Conservation (phyloP, 768 basidiomycete species). For the Rhizopogon vulgaris region DNA sequence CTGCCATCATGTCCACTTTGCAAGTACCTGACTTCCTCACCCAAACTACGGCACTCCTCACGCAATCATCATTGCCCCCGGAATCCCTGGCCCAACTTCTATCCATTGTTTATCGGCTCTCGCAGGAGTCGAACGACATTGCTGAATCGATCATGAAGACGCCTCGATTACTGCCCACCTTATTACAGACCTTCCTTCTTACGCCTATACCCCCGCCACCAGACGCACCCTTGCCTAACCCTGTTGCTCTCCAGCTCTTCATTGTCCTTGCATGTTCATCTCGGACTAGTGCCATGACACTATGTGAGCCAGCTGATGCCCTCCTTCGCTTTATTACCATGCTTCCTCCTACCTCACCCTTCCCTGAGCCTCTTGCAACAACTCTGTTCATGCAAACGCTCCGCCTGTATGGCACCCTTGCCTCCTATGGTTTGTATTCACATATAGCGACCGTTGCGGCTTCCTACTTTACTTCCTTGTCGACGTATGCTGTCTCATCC, state of each 20-base stretch:
- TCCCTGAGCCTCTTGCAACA: slow-evolving; percentile 30
- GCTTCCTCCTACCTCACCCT: slow-evolving; percentile 41
- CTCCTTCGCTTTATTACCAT: slow-evolving; percentile 67
- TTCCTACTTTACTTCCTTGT: slow-evolving; percentile 48
- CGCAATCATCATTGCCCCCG: slow-evolving; percentile 36
- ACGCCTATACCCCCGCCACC: slow-evolving; percentile 40
- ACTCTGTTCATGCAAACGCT: slow-evolving; percentile 53
- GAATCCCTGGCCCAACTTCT: slow-evolving; percentile 54
- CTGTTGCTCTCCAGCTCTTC: slow-evolving; percentile 50
- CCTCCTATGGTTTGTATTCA: slow-evolving; percentile 73
- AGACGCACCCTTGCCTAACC: slow-evolving; percentile 30
- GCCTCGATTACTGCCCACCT: slow-evolving; percentile 42
- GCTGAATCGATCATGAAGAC: slow-evolving; percentile 49
- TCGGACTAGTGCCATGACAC: slow-evolving; percentile 53
- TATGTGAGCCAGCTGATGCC: slow-evolving; percentile 54
- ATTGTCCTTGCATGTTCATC: slow-evolving; percentile 55
- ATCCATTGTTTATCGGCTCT: slow-evolving; percentile 53
- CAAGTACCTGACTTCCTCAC: slow-evolving; percentile 42
- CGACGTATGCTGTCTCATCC: slow-evolving; percentile 37
- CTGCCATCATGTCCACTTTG: slow-evolving; percentile 11
- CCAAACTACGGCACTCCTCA: slow-evolving; percentile 37
- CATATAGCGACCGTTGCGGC: slow-evolving; percentile 58
- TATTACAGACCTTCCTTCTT: slow-evolving; percentile 54
- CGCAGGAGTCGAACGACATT: slow-evolving; percentile 47
- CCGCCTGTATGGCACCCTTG: slow-evolving; percentile 57